Evolutionary conservation across 2,329 filamentous ascomycete species (phyloP).

Genomic region (Penicillium sp.): DNA sequence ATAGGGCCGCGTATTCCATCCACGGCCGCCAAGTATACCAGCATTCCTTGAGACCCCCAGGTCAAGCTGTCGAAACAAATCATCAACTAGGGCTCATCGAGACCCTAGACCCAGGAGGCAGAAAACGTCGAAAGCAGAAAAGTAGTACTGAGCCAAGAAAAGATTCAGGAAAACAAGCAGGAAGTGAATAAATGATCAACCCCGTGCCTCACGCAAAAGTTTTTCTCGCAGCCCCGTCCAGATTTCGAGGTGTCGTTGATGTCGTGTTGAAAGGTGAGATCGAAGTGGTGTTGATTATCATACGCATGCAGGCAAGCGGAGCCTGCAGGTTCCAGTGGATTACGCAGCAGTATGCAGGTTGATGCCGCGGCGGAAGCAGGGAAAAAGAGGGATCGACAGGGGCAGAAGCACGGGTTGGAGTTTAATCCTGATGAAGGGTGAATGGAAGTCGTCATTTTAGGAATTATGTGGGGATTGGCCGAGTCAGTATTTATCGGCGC

Average conservation of each 20-base stretch:
- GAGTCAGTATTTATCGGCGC: constrained; percentile 27
- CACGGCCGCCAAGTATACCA: constrained; percentile 5
- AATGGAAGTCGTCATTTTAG: constrained; percentile 18
- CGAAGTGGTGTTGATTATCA: constrained; percentile 10
- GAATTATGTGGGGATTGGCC: constrained; percentile 2
- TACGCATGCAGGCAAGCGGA: constrained; percentile 15
- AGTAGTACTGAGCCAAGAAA: constrained; percentile 12
- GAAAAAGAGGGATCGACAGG: constrained; percentile 8
- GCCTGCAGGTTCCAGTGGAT: constrained; percentile 14
- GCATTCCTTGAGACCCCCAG: constrained; percentile 5
- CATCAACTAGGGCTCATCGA: constrained; percentile 10
- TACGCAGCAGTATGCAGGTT: constrained; percentile 2
- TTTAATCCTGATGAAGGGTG: constrained; percentile 15
- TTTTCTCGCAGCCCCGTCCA: not conserved
- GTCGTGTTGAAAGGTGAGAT: constrained; percentile 17
- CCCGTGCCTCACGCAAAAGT: constrained; percentile 10
- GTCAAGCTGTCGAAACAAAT: constrained; percentile 13
- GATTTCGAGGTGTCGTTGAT: not conserved
- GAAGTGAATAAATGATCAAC: constrained; percentile 12
- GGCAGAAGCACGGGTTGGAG: constrained; percentile 9
- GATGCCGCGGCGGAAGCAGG: constrained; percentile 10
- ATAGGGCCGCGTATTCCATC: not conserved
- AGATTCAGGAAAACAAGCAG: constrained; percentile 17
- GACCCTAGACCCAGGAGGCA: constrained; percentile 8
- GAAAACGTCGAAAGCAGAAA: constrained; percentile 6